Evolutionary conservation across 1,284 basidiomycete genomes (phyloP), one percentile per base, ranked within the genome.

Genomic region (Abortiporus biennis): DNA sequence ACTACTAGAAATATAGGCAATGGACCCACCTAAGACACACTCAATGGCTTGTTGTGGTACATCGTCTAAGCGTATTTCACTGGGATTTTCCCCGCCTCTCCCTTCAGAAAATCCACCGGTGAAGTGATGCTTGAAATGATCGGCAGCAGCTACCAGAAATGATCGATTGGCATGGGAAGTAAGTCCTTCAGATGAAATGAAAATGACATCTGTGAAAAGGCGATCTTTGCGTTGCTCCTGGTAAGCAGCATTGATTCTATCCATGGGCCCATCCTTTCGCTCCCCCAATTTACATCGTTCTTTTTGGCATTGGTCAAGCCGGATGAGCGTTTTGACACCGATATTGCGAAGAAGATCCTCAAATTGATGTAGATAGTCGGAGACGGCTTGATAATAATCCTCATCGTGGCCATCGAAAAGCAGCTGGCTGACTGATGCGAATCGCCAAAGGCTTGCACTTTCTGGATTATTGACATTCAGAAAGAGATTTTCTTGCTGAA

Each of bases 381-480:
- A 57, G 6, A 63, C 63, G 15, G 50, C 47, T 13, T 56, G 43
- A 9, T 54, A 48, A 27, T 50, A 52, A 16, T 43, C 49, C 5
- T 54, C 53, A 29, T 63, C 61, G 9, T 46, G 49, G 22, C 55
- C 51, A 42, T 65, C 61, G 47, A 69, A 58, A 31, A 64, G 49
- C 29, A 72, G 52, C 32, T 60, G 44, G 13, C 47, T 46, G 1
- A 65, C 64, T 4, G 53, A 42, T 16, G 51, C 47, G 64, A 67
- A 70, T 34, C 38, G 42, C 66, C 66, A 67, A 6, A 15, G 6
- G 17, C 13, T 6, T 9, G 20, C 13, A n/a, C n/a, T n/a, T 16
- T 40, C n/a, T 6, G 65, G 54, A 47, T 65, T 48, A 25, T 64
- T 54, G 16, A 70, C 61, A 43, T 71, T 72, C 44, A 72, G 55